Evolutionary conservation across 768 basidiomycete species (phyloP).

Genomic region (Leccinum subtestaceum): DNA sequence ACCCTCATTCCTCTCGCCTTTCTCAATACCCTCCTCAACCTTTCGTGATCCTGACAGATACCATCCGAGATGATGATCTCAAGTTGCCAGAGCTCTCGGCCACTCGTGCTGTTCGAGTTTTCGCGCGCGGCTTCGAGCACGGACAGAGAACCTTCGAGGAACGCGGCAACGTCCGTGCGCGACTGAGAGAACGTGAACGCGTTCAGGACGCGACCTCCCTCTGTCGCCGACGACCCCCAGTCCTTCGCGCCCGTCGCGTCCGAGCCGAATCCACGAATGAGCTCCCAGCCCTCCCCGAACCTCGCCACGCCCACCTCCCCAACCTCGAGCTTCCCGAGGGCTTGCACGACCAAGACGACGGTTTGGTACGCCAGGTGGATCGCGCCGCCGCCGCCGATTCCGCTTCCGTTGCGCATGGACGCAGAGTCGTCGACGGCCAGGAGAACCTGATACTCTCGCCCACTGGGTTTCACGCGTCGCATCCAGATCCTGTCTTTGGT

Average conservation of each 20-base stretch:
- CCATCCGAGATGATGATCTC: slow-evolving; percentile 99
- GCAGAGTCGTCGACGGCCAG: slow-evolving; percentile 94
- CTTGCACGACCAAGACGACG: slow-evolving; percentile 86
- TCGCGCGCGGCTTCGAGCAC: slow-evolving; percentile 79
- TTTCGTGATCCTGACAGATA: slow-evolving; percentile 95
- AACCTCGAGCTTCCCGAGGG: slow-evolving; percentile 86
- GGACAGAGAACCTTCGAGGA: slow-evolving; percentile 75
- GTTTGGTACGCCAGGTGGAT: slow-evolving; percentile 94
- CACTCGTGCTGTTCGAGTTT: slow-evolving; percentile 52
- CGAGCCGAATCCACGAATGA: slow-evolving; percentile 86
- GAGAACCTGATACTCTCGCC: slow-evolving; percentile 93
- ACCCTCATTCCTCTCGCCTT: slow-evolving; percentile 86
- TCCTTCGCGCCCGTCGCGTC: slow-evolving; percentile 73
- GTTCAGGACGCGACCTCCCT: slow-evolving; percentile 53
- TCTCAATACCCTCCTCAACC: slow-evolving; percentile 73
- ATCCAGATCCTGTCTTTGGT: slow-evolving; percentile 99
- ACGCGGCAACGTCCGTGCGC: slow-evolving; percentile 79
- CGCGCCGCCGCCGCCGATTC: slow-evolving; percentile 9
- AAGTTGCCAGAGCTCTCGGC: slow-evolving; percentile 91
- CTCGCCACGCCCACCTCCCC: slow-evolving; percentile 92
- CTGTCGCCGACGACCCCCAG: slow-evolving; percentile 27
- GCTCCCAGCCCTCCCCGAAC: slow-evolving; percentile 86
- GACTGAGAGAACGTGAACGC: slow-evolving; percentile 89
- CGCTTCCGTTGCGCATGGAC: slow-evolving; percentile 61
- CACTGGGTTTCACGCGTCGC: slow-evolving; percentile 87